Evolutionary conservation across 768 basidiomycete genomes (phyloP).

Genomic region (Calocybe gangraenosa): DNA sequence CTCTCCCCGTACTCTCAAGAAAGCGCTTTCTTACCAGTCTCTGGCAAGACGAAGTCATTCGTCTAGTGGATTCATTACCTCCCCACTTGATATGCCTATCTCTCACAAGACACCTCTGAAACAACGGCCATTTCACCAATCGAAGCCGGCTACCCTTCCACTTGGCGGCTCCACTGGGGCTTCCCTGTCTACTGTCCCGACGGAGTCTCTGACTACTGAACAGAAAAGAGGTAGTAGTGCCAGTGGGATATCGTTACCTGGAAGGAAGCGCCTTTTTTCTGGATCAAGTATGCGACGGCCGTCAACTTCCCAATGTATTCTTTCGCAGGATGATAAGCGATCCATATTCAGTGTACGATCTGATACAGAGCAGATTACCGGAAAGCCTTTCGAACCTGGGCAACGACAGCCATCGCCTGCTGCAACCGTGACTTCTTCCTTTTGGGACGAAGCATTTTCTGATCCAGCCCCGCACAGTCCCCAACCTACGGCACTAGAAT

Average conservation of each 20-base stretch:
- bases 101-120: conserved; percentile 39
- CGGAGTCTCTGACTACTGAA: conserved; percentile 11
- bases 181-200: conserved; percentile 21
- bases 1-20: conserved; percentile 39
- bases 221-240: conserved; percentile 28
- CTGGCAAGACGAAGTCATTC: conserved; percentile 33
- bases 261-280: conserved; percentile 62
- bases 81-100: conserved; percentile 24
- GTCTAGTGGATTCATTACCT: conserved; percentile 20
- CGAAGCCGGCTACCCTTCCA: conserved; percentile 51
- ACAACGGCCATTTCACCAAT: conserved; percentile 62
- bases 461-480: conserved; percentile 36
- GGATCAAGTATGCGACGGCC: conserved; percentile 48
- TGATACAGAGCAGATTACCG: conserved; percentile 31
- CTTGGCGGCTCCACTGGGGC: conserved; percentile 26
- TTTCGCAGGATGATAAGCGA: conserved; percentile 48
- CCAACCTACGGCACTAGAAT: conserved; percentile 32
- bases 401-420: conserved; percentile 20
- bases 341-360: conserved; percentile 53
- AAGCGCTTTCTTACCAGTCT: conserved; percentile 55
- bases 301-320: conserved; percentile 41
- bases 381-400: conserved; percentile 19
- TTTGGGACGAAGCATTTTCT: conserved; percentile 44
- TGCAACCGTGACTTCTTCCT: conserved; percentile 25
- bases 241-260: conserved; percentile 23